Evolutionary conservation across 768 basidiomycete genomes (phyloP).

Genomic region (Leccinum rimulosum): DNA sequence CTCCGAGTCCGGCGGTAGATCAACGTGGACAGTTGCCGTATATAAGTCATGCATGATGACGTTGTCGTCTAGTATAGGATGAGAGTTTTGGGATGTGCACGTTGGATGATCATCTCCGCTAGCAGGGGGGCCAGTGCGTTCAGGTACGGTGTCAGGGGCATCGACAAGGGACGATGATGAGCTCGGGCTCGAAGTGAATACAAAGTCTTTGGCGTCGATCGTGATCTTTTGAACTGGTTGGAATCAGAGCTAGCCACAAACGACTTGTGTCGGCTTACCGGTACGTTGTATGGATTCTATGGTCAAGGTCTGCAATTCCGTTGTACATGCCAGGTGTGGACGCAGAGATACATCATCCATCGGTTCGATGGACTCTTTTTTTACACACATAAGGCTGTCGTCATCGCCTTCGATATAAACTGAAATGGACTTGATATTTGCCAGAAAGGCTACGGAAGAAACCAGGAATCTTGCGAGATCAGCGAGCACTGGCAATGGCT

Average conservation of each 20-base stretch:
- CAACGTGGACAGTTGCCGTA: slow-evolving; percentile 2
- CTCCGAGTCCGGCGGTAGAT: slow-evolving; percentile 1
- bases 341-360: neutral
- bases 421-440: slow-evolving; percentile 1
- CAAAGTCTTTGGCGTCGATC: slow-evolving; percentile 5
- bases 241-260: neutral
- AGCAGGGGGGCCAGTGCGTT: neutral
- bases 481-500: slow-evolving; percentile 1
- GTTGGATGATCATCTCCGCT: neutral
- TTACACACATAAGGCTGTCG: neutral
- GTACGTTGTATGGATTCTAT: slow-evolving; percentile 9
- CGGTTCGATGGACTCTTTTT: neutral
- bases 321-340: neutral
- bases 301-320: neutral
- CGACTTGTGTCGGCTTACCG: neutral
- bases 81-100: neutral
- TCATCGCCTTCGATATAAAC: neutral
- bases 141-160: neutral
- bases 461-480: slow-evolving; percentile 14
- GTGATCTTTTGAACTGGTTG: slow-evolving; percentile 8
- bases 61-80: neutral
- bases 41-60: slow-evolving; percentile 13
- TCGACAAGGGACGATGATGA: neutral
- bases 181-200: neutral
- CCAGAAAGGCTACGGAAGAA: slow-evolving; percentile 11